phyloP scores from a whole-genome alignment of 1,284 basidiomycete genomes.

The Grifola frondosa region DNA sequence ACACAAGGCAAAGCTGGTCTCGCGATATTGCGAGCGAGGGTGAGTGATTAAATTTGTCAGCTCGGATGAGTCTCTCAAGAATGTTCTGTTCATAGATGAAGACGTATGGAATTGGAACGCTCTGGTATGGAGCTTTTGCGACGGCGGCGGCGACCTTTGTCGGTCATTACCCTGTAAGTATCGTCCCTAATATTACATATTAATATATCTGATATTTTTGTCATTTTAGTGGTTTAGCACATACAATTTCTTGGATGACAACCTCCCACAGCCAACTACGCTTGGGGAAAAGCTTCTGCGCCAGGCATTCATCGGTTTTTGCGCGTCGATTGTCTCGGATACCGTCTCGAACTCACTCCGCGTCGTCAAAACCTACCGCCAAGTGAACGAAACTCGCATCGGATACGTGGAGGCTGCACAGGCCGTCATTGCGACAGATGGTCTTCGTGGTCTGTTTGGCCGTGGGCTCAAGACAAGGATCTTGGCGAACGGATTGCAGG shows the following conservation, averaged over 20 bases:
- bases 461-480: conserved; percentile 83
- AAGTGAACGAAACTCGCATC: conserved; percentile 78
- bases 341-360: conserved; percentile 82
- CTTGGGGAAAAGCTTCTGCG: conserved; percentile 62
- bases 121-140: conserved; percentile 88
- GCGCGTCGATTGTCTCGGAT: conserved; percentile 79
- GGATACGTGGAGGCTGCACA: conserved; percentile 71
- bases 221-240: conserved; percentile 67
- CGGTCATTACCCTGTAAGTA: conserved; percentile 76
- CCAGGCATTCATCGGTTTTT: conserved; percentile 86
- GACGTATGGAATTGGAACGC: conserved; percentile 68
- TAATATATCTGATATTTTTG: neutral
- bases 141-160: conserved; percentile 91
- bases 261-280: conserved; percentile 58
- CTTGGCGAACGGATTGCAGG: conserved; percentile 83
- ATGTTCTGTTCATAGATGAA: conserved; percentile 47
- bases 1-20: conserved; percentile 77
- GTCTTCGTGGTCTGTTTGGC: conserved; percentile 68
- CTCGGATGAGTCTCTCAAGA: neutral
- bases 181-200: conserved; percentile 1
- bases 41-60: conserved; percentile 32
- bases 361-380: conserved; percentile 91
- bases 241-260: conserved; percentile 76
- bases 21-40: conserved; percentile 62
- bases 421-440: conserved; percentile 66